A percentile compares a stretch with the other conserved stretches of the same genome.
These are phyloP conservation scores for Solanum sejunctum DNA, from an alignment of 257 asterid species.

Conservation along the genomic window DNA sequence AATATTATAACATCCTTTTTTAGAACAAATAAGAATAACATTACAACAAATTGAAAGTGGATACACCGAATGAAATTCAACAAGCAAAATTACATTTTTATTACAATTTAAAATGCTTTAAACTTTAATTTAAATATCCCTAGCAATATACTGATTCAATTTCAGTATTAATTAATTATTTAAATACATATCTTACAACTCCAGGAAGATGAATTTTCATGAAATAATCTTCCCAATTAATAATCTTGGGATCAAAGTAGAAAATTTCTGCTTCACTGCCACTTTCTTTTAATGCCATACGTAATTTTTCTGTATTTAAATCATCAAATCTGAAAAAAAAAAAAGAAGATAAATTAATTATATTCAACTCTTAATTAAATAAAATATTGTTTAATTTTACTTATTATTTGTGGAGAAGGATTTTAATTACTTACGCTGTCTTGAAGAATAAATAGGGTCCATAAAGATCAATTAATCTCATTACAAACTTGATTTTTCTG, in stretches of 20 bases:
- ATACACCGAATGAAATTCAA: not conserved
- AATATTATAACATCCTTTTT: not conserved
- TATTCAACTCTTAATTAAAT: not conserved
- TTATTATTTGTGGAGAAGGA: not conserved
- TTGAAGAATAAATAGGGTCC: conserved; percentile 72
- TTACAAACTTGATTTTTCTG: conserved; percentile 50
- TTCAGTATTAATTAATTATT: conserved; percentile 16
- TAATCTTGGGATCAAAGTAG: conserved; percentile 58
- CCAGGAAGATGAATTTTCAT: conserved; percentile 65
- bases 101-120: not conserved
- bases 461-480: conserved; percentile 62
- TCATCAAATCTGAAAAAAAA: conserved; percentile 57
- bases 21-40: not conserved
- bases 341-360: too few species aligned
- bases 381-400: not conserved
- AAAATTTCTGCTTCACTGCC: conserved; percentile 26
- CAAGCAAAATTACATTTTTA: not conserved
- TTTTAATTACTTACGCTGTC: conserved; percentile 52
- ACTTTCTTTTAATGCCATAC: conserved; percentile 27
- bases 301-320: conserved; percentile 53
- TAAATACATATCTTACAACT: conserved; percentile 54
- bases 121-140: not conserved
- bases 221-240: conserved; percentile 76
- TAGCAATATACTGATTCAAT: not conserved
- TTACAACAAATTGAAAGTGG: not conserved